These are phyloP conservation scores for Malassezia caprae DNA, from an alignment of 1,284 basidiomycete genomes.

Conservation along the genomic window DNA sequence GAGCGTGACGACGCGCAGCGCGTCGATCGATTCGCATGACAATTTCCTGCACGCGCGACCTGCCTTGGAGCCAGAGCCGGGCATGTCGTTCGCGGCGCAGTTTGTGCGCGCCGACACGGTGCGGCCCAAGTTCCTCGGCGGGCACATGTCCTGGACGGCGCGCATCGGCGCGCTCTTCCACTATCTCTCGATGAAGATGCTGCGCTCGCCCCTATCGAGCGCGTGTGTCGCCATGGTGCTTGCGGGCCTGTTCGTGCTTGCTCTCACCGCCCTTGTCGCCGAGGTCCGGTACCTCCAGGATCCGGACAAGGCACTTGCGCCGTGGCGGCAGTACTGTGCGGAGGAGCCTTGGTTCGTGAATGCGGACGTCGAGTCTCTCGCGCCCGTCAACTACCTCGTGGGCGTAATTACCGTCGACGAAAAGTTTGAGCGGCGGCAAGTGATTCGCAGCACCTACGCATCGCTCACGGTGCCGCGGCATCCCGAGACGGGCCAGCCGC, in stretches of 20 bases:
- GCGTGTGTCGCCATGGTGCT: background rate
- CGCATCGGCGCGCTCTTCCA: background rate
- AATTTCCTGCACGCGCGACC: background rate
- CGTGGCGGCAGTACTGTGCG: slow-evolving; percentile 85
- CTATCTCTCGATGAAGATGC: background rate
- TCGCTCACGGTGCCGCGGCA: slow-evolving; percentile 54
- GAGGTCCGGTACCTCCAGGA: slow-evolving; percentile 51
- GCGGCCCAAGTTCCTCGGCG: background rate
- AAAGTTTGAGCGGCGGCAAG: slow-evolving; percentile 67
- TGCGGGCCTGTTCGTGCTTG: slow-evolving; percentile 17
- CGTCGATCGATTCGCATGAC: background rate
- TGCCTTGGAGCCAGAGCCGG: background rate
- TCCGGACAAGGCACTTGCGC: slow-evolving; percentile 84
- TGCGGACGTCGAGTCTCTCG: slow-evolving; percentile 56
- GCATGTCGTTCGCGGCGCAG: background rate
- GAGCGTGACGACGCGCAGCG: background rate
- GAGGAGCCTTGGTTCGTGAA: slow-evolving; percentile 51
- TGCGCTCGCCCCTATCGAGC: background rate
- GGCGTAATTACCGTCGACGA: slow-evolving; percentile 81
- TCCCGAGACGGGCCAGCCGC: slow-evolving; percentile 41
- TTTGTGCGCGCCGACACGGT: background rate
- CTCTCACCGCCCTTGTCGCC: slow-evolving; percentile 36
- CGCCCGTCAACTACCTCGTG: slow-evolving; percentile 77
- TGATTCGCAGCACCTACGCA: slow-evolving; percentile 82
- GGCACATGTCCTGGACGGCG: background rate